These are phyloP conservation scores for Globisporangium spinosum DNA, from an alignment of 352 stramenopile genomes.

Conservation along the genomic window DNA sequence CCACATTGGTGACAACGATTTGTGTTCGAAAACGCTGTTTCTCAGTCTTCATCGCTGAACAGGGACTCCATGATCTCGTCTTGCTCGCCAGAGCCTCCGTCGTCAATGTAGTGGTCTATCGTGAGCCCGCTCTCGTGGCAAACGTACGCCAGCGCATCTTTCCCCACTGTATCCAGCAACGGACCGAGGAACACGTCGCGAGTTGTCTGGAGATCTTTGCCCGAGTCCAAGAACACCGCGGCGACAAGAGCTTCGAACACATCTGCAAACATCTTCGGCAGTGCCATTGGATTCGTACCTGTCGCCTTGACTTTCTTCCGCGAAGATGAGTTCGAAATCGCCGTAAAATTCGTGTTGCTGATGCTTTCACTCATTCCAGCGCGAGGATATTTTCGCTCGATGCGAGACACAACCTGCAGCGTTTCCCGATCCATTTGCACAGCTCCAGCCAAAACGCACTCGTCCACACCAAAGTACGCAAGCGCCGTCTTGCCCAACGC, in stretches of 20 bases:
- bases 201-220: constrained; percentile 59
- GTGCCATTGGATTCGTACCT: constrained; percentile 31
- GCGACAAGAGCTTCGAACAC: constrained; percentile 87
- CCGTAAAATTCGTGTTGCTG: constrained; percentile 9
- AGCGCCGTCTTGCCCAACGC: constrained; percentile 80
- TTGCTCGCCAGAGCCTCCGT: constrained; percentile 19
- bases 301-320: constrained; percentile 22
- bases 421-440: constrained; percentile 68
- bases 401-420: constrained; percentile 38
- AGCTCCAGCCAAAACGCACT: constrained; percentile 67
- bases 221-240: constrained; percentile 83
- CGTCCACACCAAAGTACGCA: constrained; percentile 74
- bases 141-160: constrained; percentile 72
- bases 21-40: neutral
- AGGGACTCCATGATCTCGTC: constrained; percentile 23
- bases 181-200: constrained; percentile 83
- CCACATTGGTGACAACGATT: neutral
- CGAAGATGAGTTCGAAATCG: neutral
- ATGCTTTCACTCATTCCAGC: too few species aligned
- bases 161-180: constrained; percentile 61
- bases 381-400: constrained; percentile 48
- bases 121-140: constrained; percentile 66
- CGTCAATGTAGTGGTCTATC: constrained; percentile 19
- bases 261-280: constrained; percentile 87
- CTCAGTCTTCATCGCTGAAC: constrained; percentile 18